Base-by-base conservation (phyloP, 345 rosid genomes). In the Leavenworthia alabamica region DNA sequence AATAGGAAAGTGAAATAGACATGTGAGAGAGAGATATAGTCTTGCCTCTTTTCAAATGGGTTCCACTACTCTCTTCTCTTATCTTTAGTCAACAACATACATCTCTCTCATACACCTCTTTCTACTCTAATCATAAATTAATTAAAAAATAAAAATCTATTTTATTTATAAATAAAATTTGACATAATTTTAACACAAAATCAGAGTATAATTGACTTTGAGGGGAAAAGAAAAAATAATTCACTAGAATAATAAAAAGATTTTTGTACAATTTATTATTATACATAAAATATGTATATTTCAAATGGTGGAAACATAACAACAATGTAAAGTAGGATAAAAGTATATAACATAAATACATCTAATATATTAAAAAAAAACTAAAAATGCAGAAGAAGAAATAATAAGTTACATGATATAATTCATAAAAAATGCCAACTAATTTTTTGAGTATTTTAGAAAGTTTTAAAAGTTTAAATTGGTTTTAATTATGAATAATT, bases 1-100 rank as follows among this genome's bases (percentile, higher is more conserved):
- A 64, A 72, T 65, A 51, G 75, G 66, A 72, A 72, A 72, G 71
- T 65, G 75, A 72, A 29, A 7, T 10, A 14, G 75, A 72, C 75
- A 64, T 58, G 56, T 64, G 71, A 71, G 74, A 56, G 64, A 19
- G 46, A 56, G 28, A 46, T 56, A 53, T 44, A 13, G 20, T 44
- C 55, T 51, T 59, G 31, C 29, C 28, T 51, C 47, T 44, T 68
- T 68, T 60, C 60, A 31, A 11, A 23, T 60, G 47, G 66, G 66
- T 28, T 52, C 62, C 27, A 3, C 7, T 16, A 2, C 49, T 42
- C 50, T 24, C 31, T n/a, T n/a, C 31, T 43, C 39, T n/a, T 58
- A 33, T 57, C 70, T 63, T 64, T 71, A 64, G 69, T 63, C 75
- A 64, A 71, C 70, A 49, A 50, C 70, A n/a, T n/a, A 64, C 75